A percentile compares a stretch with the other conserved stretches of the same genome.
These are phyloP conservation scores for Cardamine occulta DNA, from an alignment of 345 rosid genomes.

Conservation along the genomic window DNA sequence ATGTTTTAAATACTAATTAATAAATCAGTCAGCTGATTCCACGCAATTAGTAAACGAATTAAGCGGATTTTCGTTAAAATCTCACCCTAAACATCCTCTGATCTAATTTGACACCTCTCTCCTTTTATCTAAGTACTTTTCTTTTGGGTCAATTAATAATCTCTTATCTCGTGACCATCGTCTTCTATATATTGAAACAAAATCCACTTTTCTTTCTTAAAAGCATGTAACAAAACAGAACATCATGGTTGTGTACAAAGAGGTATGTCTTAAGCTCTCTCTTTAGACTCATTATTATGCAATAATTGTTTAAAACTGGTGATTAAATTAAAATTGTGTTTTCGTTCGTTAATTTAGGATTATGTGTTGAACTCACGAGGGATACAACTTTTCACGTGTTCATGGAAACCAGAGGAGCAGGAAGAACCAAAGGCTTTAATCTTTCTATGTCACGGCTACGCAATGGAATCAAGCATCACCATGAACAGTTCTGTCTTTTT, in stretches of 20 bases:
- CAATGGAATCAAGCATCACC: constrained; percentile 92
- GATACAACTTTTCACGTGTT: constrained; percentile 71
- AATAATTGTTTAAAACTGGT: background rate
- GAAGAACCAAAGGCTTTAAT: constrained; percentile 70
- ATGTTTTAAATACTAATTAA: background rate
- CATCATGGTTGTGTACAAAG: constrained; percentile 33
- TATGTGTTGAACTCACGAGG: constrained; percentile 63
- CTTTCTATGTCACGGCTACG: constrained; percentile 89
- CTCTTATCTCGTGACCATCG: constrained; percentile 6
- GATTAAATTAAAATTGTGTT: no score
- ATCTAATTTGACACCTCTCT: background rate
- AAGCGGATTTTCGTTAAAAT: background rate
- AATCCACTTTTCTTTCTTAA: constrained; percentile 5
- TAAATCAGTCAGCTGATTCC: background rate
- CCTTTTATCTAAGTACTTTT: background rate
- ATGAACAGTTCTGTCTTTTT: constrained; percentile 58
- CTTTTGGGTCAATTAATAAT: constrained; percentile 4
- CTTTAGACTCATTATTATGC: background rate
- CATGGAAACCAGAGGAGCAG: constrained; percentile 60
- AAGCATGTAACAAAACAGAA: background rate
- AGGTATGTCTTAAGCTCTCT: constrained; percentile 22
- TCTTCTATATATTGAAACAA: constrained; percentile 18
- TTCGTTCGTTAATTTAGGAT: constrained; percentile 47
- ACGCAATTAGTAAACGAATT: background rate
- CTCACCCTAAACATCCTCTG: background rate